A percentile compares a stretch with the other conserved stretches of the same genome.
phyloP scores from a whole-genome alignment of 176 grass and related monocot species.

The Lolium perenne region DNA sequence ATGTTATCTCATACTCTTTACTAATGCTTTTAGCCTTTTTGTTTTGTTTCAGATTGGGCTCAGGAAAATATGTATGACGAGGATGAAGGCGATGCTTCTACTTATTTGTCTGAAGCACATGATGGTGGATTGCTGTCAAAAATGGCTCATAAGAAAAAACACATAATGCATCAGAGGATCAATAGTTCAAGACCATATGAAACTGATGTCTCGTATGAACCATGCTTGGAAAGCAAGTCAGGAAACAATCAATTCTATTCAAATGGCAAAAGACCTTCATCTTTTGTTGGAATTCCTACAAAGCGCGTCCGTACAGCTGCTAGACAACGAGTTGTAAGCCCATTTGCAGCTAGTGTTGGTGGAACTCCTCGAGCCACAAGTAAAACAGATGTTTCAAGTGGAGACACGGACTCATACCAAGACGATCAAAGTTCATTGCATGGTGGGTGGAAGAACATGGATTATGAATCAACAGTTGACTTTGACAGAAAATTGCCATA shows the following conservation, averaged over 20 bases:
- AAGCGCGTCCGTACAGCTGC: conserved; percentile 76
- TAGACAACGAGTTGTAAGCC: conserved; percentile 71
- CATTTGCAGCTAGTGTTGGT: conserved; percentile 45
- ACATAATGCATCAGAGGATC: conserved; percentile 56
- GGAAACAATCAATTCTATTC: conserved; percentile 52
- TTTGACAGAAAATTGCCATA: conserved; percentile 58
- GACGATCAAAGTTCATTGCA: conserved; percentile 84
- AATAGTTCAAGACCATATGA: conserved; percentile 58
- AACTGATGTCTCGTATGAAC: conserved; percentile 58
- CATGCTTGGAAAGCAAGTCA: conserved; percentile 72
- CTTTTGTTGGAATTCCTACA: conserved; percentile 72
- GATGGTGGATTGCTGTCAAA: conserved; percentile 54
- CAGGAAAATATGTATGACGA: conserved; percentile 76
- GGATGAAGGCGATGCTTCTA: conserved; percentile 75
- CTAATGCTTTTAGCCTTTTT: conserved; percentile 27
- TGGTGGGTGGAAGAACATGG: conserved; percentile 73
- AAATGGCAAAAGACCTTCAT: conserved; percentile 80
- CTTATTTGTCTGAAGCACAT: conserved; percentile 60
- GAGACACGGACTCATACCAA: conserved; percentile 87
- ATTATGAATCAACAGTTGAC: conserved; percentile 76
- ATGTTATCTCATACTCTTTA: conserved; percentile 31
- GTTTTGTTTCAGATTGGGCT: conserved; percentile 61
- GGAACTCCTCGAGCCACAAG: conserved; percentile 50
- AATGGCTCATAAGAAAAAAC: conserved; percentile 67
- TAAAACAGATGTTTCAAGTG: conserved; percentile 96